A percentile compares a stretch with the other conserved stretches of the same genome.
phyloP scores from a whole-genome alignment of 805 yeast species.

The Saccharomycopsis oosterbeekiorum region DNA sequence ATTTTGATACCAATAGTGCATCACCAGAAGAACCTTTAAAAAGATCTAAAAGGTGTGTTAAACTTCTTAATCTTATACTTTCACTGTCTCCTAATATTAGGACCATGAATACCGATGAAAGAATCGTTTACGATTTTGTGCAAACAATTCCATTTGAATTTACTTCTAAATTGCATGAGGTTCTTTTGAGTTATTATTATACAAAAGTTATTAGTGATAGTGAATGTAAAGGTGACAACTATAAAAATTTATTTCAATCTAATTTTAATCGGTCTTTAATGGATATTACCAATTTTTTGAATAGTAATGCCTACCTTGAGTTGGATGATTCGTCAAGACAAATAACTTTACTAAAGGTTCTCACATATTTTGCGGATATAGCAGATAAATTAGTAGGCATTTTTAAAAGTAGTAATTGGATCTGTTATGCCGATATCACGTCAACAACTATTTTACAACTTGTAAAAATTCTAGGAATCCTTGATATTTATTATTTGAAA shows the following conservation, averaged over 20 bases:
- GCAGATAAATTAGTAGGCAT: background rate
- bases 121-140: conserved; percentile 54
- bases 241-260: conserved; percentile 1
- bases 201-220: background rate
- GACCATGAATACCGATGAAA: conserved; percentile 26
- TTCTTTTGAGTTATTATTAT: conserved; percentile 39
- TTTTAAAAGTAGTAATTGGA: conserved; percentile 2
- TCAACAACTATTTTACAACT: background rate
- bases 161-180: conserved; percentile 65
- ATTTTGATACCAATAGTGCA: background rate
- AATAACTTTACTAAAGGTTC: background rate
- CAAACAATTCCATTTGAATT: conserved; percentile 53
- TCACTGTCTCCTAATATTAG: background rate
- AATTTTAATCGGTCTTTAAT: conserved; percentile 1
- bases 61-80: conserved; percentile 4
- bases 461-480: background rate
- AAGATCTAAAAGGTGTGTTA: conserved; percentile 3
- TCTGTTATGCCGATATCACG: background rate
- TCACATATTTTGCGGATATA: conserved; percentile 7
- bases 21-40: background rate
- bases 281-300: background rate
- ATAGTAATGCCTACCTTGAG: background rate
- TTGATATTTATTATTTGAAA: conserved; percentile 6
- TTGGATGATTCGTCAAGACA: background rate
- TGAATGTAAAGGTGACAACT: background rate